Evolutionary conservation across 805 yeast genomes (phyloP).

Genomic region (Spathaspora boniae): DNA sequence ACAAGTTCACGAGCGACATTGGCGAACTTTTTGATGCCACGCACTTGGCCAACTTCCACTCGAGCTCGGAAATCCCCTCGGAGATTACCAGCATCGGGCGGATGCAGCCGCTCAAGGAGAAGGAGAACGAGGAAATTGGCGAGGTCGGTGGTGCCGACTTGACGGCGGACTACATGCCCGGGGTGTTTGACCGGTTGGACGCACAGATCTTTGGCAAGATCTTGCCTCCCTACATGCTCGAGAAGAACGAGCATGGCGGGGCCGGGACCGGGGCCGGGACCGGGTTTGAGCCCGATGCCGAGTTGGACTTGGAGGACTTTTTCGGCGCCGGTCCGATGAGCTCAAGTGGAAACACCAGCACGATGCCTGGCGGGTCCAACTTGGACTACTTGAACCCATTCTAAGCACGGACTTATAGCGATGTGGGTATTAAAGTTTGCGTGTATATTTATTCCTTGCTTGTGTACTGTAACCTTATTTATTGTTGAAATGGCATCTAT

Average conservation of each 20-base stretch:
- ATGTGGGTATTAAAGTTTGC: too few species aligned
- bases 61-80: slow-evolving; percentile 5
- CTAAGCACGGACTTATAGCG: too few species aligned
- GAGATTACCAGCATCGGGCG: not conserved
- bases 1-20: slow-evolving; percentile 14
- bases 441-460: too few species aligned
- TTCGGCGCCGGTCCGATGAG: slow-evolving; percentile 11
- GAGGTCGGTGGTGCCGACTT: slow-evolving; percentile 4
- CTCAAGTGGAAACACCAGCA: not conserved
- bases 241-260: slow-evolving; percentile 16
- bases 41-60: slow-evolving; percentile 9
- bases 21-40: slow-evolving; percentile 9
- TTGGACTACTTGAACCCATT: slow-evolving; percentile 26
- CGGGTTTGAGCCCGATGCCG: not conserved
- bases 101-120: not conserved
- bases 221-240: slow-evolving; percentile 80
- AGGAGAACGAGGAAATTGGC: slow-evolving; percentile 6
- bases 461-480: too few species aligned
- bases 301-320: slow-evolving; percentile 18
- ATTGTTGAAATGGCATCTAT: too few species aligned
- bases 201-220: slow-evolving; percentile 81
- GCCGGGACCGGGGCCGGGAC: not conserved
- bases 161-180: slow-evolving; percentile 53
- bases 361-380: slow-evolving; percentile 9
- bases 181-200: slow-evolving; percentile 81